Evolutionary conservation across 208 protist species (phyloP), one percentile per base, ranked within the genome.

Genomic region (Trypanosomatidae sp.): DNA sequence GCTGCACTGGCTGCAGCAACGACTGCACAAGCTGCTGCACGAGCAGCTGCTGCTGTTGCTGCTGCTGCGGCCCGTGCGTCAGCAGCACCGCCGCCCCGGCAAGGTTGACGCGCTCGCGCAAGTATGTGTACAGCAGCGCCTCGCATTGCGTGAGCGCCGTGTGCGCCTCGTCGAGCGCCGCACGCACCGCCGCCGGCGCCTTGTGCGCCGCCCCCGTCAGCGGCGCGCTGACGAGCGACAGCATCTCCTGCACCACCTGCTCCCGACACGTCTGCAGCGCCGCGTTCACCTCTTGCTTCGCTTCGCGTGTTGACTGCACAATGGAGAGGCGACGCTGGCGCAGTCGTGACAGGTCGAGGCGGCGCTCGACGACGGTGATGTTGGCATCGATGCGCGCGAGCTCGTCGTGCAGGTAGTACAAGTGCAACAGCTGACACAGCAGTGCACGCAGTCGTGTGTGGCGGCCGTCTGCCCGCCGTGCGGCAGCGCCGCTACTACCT

Each of bases 291-390:
- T 84, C 71, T 61, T 73, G 71, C 63, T 88, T 88, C 7, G 77
- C 75, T 44, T 93, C 84, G 8, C 76, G 62, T 13, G 79, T 83
- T 2, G 71, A 84, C 60, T 89, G 76, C 35, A 67, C 61, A 56
- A 93, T 77, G 38, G 73, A 66, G 23, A 93, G 39, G n/a, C 68
- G 59, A 20, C 71, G 63, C 33, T 75, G 50, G 21, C 47, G 51
- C 50, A 88, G 68, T 22, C 61, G 65, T 8, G 64, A 48, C 10
- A 93, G 66, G 59, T 74, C 71, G 41, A 89, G 66, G 43, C 52
- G 50, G 33, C 73, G 81, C 48, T 87, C 71, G 48, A 88, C 79
- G 43, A 89, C 80, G 2, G 69, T 77, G 33, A 89, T 88, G 51
- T 81, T 88, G 19, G 68, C 71, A 49, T 89, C 77, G 16, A 88